Evolutionary conservation across 2,329 filamentous ascomycete species (phyloP), one percentile per base, ranked within the genome.

Genomic region (Aspergillus intermedius): DNA sequence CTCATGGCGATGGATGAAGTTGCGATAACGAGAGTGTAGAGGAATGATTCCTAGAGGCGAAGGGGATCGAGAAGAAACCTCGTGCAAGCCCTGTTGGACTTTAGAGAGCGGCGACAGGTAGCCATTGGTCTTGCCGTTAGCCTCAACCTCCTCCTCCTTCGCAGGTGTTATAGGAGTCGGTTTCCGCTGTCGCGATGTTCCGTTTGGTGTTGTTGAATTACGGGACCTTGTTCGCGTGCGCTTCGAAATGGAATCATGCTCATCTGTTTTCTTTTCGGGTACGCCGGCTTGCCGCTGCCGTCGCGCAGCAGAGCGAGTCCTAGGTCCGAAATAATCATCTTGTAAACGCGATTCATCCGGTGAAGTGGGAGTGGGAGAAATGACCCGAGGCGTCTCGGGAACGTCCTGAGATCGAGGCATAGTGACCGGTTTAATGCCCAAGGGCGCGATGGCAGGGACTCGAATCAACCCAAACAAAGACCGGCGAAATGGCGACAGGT

Each of bases 1-100:
- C 72, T 98, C 93, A 70, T 98, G 91, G 61, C 89, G 90, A 77
- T 98, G 93, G 54, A 95, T 88, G 64, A 98, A 90, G 23, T 80
- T 86, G 59, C 89, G 82, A 81, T 93, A 98, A 65, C 93, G 86
- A 52, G 88, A 79, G 69, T 98, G 93, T 60, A 98, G 91, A 2
- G 93, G 93, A 52, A 98, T 98, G 44, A 97, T 77, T 7, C 93
- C 93, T 4, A 97, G 78, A 8, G 93, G 93, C 60, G 88, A 95
- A 2, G 93, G 93, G 59, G 89, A 95, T 54, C 93, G 82, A 61
- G 89, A 95, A 30, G 9, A 66, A 96, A 81, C 64, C 91, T 88
- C 17, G 52, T 87, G 82, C 88, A 89, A 94, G 74, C 86, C 87
- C 53, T 84, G 83, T 43, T 71, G 60, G 3, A 74, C 59, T n/a